Percentiles rank a stretch among this genome's conserved stretches.
Evolutionary conservation across 306 rosid species (phyloP).

Genomic region (Medicago ruthenica): DNA sequence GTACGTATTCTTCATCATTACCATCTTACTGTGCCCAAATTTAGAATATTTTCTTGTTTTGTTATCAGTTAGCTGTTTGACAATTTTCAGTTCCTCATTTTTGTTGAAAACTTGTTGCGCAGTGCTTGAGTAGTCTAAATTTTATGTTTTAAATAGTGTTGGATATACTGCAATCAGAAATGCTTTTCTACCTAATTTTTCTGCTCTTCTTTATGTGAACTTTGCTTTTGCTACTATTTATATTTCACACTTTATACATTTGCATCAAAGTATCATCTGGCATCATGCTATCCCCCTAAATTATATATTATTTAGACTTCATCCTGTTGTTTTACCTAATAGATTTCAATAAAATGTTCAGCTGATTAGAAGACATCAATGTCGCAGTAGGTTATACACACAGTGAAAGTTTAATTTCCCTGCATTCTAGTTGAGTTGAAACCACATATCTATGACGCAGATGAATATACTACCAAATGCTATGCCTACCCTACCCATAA

Average conservation of each 20-base stretch:
- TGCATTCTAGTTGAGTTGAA: slow-evolving; percentile 8
- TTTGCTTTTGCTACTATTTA: neutral
- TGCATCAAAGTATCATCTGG: no score
- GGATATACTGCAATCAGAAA: neutral
- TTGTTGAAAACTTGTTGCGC: neutral
- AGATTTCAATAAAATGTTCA: no score
- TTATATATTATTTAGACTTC: neutral
- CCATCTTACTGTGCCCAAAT: neutral
- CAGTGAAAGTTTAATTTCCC: neutral
- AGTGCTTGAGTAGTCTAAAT: slow-evolving; percentile 10
- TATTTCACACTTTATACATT: no score
- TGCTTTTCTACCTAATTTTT: neutral
- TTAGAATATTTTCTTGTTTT: slow-evolving; percentile 31
- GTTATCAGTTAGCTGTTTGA: neutral
- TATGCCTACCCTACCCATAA: neutral
- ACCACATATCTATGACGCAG: neutral
- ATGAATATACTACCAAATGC: neutral
- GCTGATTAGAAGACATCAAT: neutral
- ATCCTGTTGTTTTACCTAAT: neutral
- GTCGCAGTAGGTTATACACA: slow-evolving; percentile 1
- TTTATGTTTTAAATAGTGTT: no score
- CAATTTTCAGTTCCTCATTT: slow-evolving; percentile 3
- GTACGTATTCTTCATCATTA: slow-evolving; percentile 48
- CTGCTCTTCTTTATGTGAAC: neutral
- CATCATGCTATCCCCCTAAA: neutral